Conservation (phyloP, 495 filamentous ascomycete species). For the Penicillium parvum region DNA sequence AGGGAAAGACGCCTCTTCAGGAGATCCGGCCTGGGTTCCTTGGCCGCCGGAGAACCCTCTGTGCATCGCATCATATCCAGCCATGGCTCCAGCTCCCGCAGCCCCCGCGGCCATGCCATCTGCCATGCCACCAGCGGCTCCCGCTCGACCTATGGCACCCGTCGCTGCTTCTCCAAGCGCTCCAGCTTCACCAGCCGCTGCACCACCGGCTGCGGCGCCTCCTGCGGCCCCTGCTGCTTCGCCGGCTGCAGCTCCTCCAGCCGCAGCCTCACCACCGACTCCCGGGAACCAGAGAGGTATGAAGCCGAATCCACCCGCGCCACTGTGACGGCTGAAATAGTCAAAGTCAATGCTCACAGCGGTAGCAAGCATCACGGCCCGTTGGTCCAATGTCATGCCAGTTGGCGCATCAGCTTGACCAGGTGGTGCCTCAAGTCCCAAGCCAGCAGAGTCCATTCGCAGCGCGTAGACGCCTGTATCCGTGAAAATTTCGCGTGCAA, state of each 20-base stretch:
- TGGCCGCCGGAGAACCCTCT: conserved; percentile 32
- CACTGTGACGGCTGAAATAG: conserved; percentile 63
- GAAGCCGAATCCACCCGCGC: conserved; percentile 45
- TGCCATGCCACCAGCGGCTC: conserved; percentile 33
- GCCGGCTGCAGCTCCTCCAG: conserved; percentile 42
- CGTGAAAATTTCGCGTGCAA: conserved; percentile 67
- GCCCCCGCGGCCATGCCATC: conserved; percentile 40
- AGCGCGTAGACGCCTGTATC: conserved; percentile 68
- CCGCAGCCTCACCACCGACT: conserved; percentile 47
- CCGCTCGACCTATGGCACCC: conserved; percentile 25
- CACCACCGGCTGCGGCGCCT: conserved; percentile 36
- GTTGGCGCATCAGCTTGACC: conserved; percentile 17
- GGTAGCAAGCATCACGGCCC: conserved; percentile 67
- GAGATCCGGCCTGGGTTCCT: conserved; percentile 6
- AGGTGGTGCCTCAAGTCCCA: conserved; percentile 34
- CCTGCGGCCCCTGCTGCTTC: conserved; percentile 38
- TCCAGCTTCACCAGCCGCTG: conserved; percentile 36
- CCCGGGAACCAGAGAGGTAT: conserved; percentile 57
- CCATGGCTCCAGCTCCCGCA: conserved; percentile 55
- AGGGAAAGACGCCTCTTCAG: conserved; percentile 1
- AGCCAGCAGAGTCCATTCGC: conserved; percentile 60
- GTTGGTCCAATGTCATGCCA: conserved; percentile 66
- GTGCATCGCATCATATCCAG: conserved; percentile 63
- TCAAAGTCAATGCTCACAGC: conserved; percentile 70
- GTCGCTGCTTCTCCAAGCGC: conserved; percentile 36